Conservation (phyloP, 225 moss, liverwort and hornwort genomes). For the Anthoceros angustus region DNA sequence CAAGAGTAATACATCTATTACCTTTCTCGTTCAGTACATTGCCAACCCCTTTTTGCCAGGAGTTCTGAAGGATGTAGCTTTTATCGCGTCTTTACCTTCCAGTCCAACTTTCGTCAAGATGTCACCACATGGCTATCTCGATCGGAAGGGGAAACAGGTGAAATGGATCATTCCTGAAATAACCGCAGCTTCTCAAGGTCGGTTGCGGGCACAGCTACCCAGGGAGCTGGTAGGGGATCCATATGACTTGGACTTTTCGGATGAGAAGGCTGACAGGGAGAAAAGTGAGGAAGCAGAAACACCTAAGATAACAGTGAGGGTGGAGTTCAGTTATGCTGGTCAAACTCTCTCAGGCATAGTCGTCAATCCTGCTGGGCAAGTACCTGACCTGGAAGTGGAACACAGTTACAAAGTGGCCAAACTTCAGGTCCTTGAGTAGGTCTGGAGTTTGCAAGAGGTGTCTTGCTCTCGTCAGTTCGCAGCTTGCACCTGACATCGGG, state of each 20-base stretch:
- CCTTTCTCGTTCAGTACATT: conserved; percentile 48
- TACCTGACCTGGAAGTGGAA: background rate
- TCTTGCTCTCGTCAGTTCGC: too few relatives aligned
- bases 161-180: background rate
- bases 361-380: background rate
- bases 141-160: conserved; percentile 1
- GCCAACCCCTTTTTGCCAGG: conserved; percentile 80
- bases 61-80: conserved; percentile 62
- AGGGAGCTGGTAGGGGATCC: background rate
- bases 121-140: conserved; percentile 25
- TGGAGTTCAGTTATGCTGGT: background rate
- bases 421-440: background rate
- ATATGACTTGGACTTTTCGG: background rate
- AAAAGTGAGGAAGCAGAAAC: background rate
- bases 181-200: background rate
- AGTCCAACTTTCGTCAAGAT: conserved; percentile 85
- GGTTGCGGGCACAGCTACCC: background rate
- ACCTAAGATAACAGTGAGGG: background rate
- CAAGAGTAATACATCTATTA: conserved; percentile 30
- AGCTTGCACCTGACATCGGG: too few relatives aligned
- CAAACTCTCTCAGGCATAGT: background rate
- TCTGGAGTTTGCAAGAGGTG: background rate
- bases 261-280: background rate
- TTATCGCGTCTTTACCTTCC: conserved; percentile 74
- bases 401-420: conserved; percentile 3